Base-by-base conservation (phyloP, 2,329 filamentous ascomycete species). In the Thielaviopsis populi region DNA sequence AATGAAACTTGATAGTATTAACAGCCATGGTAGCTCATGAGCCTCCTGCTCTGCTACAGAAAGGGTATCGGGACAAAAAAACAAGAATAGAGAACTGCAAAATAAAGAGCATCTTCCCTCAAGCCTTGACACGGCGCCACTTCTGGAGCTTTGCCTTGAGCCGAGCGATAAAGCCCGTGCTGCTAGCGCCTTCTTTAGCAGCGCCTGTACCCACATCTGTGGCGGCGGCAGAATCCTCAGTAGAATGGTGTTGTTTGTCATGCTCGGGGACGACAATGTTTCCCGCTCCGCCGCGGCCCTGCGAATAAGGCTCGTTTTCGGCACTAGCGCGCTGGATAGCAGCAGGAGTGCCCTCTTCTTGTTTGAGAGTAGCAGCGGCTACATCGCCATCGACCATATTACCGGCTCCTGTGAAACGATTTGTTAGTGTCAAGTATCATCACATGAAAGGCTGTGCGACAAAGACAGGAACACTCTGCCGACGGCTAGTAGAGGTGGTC, bases 231-330 rank as follows among this genome's bases (percentile, higher is more conserved):
- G 60, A 66, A 56, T 67, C 68, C n/a, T 66, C 66, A 41, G 67
- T 64, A 40, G 68, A 60, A 48, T 69, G 69, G 68, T 72, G 69
- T 27, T 72, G 69, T 17, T 70, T 68, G 7, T 70, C 67, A 64
- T 73, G 69, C 42, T 67, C 68, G 11, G 70, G 70, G 56, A 74
- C 68, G 68, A 78, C 75, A 71, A 79, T 79, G 71, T 85, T 85
- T 61, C 81, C 82, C 10, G 79, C 80, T 65, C 82, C 82, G 69
- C 82, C 82, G 40, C 82, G 81, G 64, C 83, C 83, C 15, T 42
- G 46, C 48, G 77, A 79, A 74, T 85, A 82, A 72, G 77, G 80
- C 70, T 81, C 79, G 65, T 73, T 70, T 62, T 75, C 77, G 59
- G 74, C 72, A 69, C 75, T 78, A 33, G 76, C 74, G 30, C 80